Evolutionary conservation across 768 basidiomycete genomes (phyloP).

Genomic region (Collybiopsis confluens): DNA sequence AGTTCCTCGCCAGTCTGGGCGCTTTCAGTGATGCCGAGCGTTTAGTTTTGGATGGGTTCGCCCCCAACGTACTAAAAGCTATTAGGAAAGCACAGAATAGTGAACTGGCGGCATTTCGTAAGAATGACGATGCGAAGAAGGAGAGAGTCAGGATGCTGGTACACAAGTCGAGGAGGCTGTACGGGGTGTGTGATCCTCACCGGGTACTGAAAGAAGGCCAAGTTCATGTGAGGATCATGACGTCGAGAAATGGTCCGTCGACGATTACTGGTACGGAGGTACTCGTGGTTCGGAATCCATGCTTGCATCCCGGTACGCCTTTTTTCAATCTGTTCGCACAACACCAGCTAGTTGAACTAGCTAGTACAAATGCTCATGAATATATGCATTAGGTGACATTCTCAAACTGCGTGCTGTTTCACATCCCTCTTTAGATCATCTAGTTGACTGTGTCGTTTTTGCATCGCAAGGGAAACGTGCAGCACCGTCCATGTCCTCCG

Average conservation of each 20-base stretch:
- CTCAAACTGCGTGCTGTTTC: slow-evolving; percentile 59
- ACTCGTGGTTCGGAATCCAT: slow-evolving; percentile 64
- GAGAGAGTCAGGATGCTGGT: slow-evolving; percentile 57
- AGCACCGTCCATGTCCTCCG: slow-evolving; percentile 68
- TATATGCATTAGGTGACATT: slow-evolving; percentile 64
- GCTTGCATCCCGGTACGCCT: slow-evolving; percentile 69
- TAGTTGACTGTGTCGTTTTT: slow-evolving; percentile 67
- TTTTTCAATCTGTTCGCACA: no score
- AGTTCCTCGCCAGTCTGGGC: slow-evolving; percentile 47
- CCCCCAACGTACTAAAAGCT: slow-evolving; percentile 31
- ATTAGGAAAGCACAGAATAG: slow-evolving; percentile 41
- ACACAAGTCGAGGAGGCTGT: slow-evolving; percentile 57
- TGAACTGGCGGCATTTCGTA: slow-evolving; percentile 48
- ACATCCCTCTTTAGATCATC: slow-evolving; percentile 44
- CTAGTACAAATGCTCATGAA: no score
- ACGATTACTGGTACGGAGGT: slow-evolving; percentile 60
- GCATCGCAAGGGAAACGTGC: slow-evolving; percentile 56
- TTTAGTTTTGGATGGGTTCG: slow-evolving; percentile 49
- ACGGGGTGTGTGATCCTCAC: slow-evolving; percentile 66
- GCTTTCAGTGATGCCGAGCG: slow-evolving; percentile 43
- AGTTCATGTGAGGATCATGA: slow-evolving; percentile 57
- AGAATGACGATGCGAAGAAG: slow-evolving; percentile 39
- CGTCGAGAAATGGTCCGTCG: slow-evolving; percentile 43
- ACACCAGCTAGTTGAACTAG: no score
- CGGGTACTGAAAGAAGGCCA: slow-evolving; percentile 59